These are phyloP conservation scores for Durotheca rogersii DNA, from an alignment of 495 filamentous ascomycete genomes.

Conservation along the genomic window DNA sequence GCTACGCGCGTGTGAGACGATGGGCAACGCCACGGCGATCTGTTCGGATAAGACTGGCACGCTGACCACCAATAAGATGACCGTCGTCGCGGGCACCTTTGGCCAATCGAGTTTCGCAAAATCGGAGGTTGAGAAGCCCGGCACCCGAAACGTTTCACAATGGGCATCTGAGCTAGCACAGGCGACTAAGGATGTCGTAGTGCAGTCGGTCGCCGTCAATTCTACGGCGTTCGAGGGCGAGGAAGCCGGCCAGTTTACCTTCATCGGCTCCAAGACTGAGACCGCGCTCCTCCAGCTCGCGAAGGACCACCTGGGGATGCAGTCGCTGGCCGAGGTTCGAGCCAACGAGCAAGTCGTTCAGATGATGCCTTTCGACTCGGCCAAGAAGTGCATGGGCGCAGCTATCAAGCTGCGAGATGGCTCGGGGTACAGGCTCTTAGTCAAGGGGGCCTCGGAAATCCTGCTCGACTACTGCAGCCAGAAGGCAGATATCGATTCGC, in stretches of 20 bases:
- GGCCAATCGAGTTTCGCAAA: slow-evolving; percentile 62
- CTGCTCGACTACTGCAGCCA: slow-evolving; percentile 60
- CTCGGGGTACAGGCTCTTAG: slow-evolving; percentile 59
- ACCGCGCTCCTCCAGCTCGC: slow-evolving; percentile 69
- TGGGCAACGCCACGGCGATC: slow-evolving; percentile 83
- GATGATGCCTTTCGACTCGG: slow-evolving; percentile 68
- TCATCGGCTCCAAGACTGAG: slow-evolving; percentile 76
- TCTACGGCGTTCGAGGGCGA: slow-evolving; percentile 75
- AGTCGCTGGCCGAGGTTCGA: slow-evolving; percentile 55
- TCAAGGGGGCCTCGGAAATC: slow-evolving; percentile 74
- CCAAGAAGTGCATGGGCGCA: slow-evolving; percentile 71
- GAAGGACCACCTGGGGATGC: slow-evolving; percentile 63
- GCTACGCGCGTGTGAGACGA: slow-evolving; percentile 77
- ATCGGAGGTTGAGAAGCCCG: slow-evolving; percentile 25
- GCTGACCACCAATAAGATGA: slow-evolving; percentile 76
- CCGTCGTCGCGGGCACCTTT: slow-evolving; percentile 66
- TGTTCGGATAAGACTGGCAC: slow-evolving; percentile 89
- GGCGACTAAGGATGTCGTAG: slow-evolving; percentile 56
- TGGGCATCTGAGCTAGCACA: slow-evolving; percentile 59
- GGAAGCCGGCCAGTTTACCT: slow-evolving; percentile 57
- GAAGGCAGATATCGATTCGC: slow-evolving; percentile 35
- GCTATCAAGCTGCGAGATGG: slow-evolving; percentile 52
- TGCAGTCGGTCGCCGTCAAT: slow-evolving; percentile 68
- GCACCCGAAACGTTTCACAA: slow-evolving; percentile 49
- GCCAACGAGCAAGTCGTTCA: slow-evolving; percentile 60